Percentiles rank a stretch among this genome's conserved stretches.
These are phyloP conservation scores for Irpex sp. DNA, from an alignment of 1,284 basidiomycete genomes.

Conservation along the genomic window DNA sequence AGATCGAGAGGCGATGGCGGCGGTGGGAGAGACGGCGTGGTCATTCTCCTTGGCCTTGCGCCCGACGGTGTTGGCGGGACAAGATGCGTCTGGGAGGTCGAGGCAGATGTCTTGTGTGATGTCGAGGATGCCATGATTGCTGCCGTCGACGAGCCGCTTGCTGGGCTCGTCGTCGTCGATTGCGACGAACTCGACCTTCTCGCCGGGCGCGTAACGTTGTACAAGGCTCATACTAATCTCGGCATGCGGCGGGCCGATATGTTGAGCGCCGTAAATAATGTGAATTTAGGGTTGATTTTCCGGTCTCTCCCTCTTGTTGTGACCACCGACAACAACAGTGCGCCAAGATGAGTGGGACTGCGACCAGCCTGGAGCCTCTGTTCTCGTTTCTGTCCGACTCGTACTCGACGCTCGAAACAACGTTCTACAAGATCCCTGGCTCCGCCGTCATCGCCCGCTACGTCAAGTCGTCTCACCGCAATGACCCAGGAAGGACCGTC, in stretches of 20 bases:
- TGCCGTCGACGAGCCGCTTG: conserved; percentile 25
- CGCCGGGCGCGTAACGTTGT: background rate
- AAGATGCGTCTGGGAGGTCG: conserved; percentile 27
- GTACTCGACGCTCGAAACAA: conserved; percentile 50
- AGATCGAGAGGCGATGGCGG: conserved; percentile 30
- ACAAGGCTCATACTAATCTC: background rate
- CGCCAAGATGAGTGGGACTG: conserved; percentile 33
- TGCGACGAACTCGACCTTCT: conserved; percentile 1
- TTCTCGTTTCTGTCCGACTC: conserved; percentile 57
- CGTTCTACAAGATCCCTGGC: conserved; percentile 79
- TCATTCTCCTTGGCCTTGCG: conserved; percentile 31
- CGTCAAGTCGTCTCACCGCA: conserved; percentile 85
- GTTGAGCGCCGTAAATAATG: background rate
- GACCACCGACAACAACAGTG: conserved; percentile 1
- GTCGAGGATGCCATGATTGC: conserved; percentile 24
- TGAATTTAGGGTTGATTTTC: background rate
- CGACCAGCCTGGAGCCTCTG: conserved; percentile 49
- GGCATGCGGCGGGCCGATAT: background rate
- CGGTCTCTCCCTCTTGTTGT: background rate
- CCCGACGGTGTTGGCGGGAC: conserved; percentile 22
- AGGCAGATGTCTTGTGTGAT: conserved; percentile 26
- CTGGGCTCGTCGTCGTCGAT: conserved; percentile 17
- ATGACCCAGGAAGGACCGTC: conserved; percentile 89
- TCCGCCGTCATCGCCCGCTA: conserved; percentile 90
- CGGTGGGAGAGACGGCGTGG: conserved; percentile 30